Conservation (phyloP, 805 yeast genomes). For the Nakazawaea ishiwadae region DNA sequence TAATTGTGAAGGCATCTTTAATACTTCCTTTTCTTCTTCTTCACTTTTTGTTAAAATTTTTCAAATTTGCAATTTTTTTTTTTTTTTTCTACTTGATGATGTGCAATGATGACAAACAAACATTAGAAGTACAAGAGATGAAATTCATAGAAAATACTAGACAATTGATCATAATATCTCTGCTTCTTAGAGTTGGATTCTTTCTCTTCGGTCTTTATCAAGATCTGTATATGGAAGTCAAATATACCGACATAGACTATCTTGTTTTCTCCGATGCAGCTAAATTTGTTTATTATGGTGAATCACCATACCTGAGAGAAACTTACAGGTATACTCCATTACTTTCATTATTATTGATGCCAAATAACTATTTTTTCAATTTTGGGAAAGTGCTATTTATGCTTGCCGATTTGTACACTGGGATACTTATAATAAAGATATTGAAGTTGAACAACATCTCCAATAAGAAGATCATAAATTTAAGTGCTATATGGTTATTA, state of each 20-base stretch:
- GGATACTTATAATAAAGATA: constrained; percentile 48
- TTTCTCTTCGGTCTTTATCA: constrained; percentile 81
- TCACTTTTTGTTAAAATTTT: neutral
- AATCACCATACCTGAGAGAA: constrained; percentile 77
- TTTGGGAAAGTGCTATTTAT: constrained; percentile 82
- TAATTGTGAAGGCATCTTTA: constrained; percentile 43
- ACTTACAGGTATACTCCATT: constrained; percentile 94
- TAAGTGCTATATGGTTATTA: constrained; percentile 72
- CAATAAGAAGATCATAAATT: constrained; percentile 29
- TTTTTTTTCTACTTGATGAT: neutral
- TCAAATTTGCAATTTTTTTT: neutral
- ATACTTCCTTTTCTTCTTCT: neutral
- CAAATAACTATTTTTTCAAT: constrained; percentile 51
- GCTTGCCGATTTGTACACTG: constrained; percentile 76
- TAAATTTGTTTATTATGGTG: constrained; percentile 47
- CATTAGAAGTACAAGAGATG: too few relatives aligned
- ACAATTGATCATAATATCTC: constrained; percentile 13
- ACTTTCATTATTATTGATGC: constrained; percentile 76
- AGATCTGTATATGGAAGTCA: constrained; percentile 71
- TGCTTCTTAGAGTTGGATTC: constrained; percentile 50
- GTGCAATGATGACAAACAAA: too few relatives aligned
- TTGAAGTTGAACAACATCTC: constrained; percentile 22
- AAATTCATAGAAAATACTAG: neutral
- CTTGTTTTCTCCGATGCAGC: constrained; percentile 94
- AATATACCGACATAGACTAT: constrained; percentile 93